These are phyloP conservation scores for Podaxis sp. DNA, from an alignment of 768 basidiomycete species.

Conservation along the genomic window DNA sequence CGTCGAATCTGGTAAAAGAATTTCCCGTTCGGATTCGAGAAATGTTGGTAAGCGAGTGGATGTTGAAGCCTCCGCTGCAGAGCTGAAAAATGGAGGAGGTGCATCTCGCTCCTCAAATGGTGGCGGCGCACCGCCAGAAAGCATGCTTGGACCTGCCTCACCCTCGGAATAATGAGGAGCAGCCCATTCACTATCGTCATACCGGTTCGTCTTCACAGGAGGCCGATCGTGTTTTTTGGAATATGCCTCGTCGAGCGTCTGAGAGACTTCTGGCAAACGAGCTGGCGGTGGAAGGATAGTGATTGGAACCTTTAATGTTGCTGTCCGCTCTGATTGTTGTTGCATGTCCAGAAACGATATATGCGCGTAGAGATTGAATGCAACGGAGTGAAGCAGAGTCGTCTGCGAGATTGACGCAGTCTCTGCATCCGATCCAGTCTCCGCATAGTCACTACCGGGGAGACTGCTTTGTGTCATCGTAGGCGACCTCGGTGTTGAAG, in stretches of 20 bases:
- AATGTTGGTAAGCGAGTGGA: conserved; percentile 69
- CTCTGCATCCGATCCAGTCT: conserved; percentile 58
- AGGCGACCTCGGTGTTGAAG: conserved; percentile 49
- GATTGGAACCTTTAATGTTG: conserved; percentile 67
- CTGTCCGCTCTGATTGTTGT: conserved; percentile 65
- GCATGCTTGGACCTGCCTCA: conserved; percentile 75
- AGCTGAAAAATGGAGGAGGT: conserved; percentile 61
- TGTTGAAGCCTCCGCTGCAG: conserved; percentile 56
- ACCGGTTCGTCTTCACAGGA: conserved; percentile 66
- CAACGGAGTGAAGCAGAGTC: conserved; percentile 80
- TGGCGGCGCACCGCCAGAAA: conserved; percentile 67
- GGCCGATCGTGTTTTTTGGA: conserved; percentile 88
- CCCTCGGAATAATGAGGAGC: conserved; percentile 69
- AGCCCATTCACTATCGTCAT: conserved; percentile 61
- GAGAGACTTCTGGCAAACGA: conserved; percentile 77
- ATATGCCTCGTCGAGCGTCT: conserved; percentile 71
- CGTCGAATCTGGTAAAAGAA: conserved; percentile 51
- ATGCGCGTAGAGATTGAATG: conserved; percentile 73
- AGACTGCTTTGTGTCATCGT: conserved; percentile 44
- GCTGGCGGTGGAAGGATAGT: conserved; percentile 73
- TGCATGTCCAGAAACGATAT: conserved; percentile 76
- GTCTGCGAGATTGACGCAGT: conserved; percentile 78
- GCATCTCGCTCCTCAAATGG: conserved; percentile 85
- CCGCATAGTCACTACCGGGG: conserved; percentile 40
- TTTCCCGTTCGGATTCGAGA: conserved; percentile 77